Evolutionary conservation across 2,329 filamentous ascomycete species (phyloP).

Genomic region (Fusarium abutilonis): DNA sequence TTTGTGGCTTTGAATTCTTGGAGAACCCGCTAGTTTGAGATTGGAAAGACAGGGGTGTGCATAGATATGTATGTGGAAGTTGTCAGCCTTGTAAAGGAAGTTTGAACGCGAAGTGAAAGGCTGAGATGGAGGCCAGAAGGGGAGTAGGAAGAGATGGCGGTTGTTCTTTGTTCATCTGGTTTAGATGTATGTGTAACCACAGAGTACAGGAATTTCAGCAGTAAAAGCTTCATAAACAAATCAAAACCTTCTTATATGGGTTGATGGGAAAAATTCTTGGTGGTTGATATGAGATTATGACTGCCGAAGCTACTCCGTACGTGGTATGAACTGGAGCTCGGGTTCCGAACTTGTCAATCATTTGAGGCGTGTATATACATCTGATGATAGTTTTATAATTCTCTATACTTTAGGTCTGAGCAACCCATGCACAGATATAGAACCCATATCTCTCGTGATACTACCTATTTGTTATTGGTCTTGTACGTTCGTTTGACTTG

Average conservation of each 20-base stretch:
- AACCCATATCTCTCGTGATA: neutral
- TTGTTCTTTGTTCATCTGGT: neutral
- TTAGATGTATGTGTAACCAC: too few relatives aligned
- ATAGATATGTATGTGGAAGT: neutral
- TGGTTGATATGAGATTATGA: neutral
- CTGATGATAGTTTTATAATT: neutral
- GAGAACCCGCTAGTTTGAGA: slow-evolving; percentile 14
- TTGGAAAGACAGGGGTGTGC: slow-evolving; percentile 14
- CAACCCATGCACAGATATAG: too few relatives aligned
- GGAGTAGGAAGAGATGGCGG: neutral
- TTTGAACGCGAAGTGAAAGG: neutral
- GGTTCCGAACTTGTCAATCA: slow-evolving; percentile 19
- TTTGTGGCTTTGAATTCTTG: slow-evolving; percentile 32
- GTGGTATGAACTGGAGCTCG: slow-evolving; percentile 16
- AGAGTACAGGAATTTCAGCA: too few relatives aligned
- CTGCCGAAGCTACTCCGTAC: neutral
- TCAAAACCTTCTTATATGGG: too few relatives aligned
- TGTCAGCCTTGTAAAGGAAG: slow-evolving; percentile 21
- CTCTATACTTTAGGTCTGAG: neutral
- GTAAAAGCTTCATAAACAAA: too few relatives aligned
- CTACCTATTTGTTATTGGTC: neutral
- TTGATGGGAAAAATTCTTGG: too few relatives aligned
- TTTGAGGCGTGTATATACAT: neutral
- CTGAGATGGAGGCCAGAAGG: neutral
- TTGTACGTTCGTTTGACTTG: too few relatives aligned